Percentiles rank a stretch among this genome's conserved stretches.
phyloP scores from a whole-genome alignment of 2,329 filamentous ascomycete species.

The Trichoderma guizhouense region DNA sequence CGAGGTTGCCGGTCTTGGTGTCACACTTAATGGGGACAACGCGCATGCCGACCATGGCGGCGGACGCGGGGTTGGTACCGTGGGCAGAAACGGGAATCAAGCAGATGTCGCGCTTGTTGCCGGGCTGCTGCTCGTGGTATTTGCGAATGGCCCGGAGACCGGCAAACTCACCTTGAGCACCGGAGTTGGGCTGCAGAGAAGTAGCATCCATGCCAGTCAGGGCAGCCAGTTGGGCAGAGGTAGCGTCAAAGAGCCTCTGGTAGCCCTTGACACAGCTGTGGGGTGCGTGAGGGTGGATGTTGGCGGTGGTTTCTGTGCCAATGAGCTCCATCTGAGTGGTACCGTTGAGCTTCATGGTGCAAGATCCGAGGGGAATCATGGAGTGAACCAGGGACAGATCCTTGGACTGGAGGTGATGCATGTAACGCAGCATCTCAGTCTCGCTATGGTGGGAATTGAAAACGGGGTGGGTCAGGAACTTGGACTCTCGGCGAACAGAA shows the following conservation, averaged over 20 bases:
- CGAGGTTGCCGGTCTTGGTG: slow-evolving; percentile 79
- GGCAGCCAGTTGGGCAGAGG: slow-evolving; percentile 71
- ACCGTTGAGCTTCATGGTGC: slow-evolving; percentile 97
- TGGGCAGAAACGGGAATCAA: slow-evolving; percentile 93
- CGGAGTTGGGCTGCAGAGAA: slow-evolving; percentile 91
- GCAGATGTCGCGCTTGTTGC: slow-evolving; percentile 80
- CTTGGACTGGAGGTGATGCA: slow-evolving; percentile 88
- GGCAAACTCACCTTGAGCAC: slow-evolving; percentile 91
- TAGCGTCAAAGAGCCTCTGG: slow-evolving; percentile 62
- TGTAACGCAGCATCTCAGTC: slow-evolving; percentile 90
- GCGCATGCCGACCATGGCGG: slow-evolving; percentile 93
- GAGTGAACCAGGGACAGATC: slow-evolving; percentile 92
- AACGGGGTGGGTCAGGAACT: slow-evolving; percentile 82
- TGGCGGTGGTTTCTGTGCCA: slow-evolving; percentile 70
- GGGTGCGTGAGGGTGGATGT: slow-evolving; percentile 78
- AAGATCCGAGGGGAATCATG: slow-evolving; percentile 95
- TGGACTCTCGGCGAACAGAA: slow-evolving; percentile 64
- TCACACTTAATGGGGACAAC: slow-evolving; percentile 93
- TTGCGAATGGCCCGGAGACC: slow-evolving; percentile 85
- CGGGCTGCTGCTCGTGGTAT: slow-evolving; percentile 67
- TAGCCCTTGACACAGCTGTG: slow-evolving; percentile 64
- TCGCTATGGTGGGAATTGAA: slow-evolving; percentile 96
- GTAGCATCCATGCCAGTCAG: slow-evolving; percentile 91
- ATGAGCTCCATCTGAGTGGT: slow-evolving; percentile 91
- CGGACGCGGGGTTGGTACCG: slow-evolving; percentile 92